phyloP scores from a whole-genome alignment of 2,329 filamentous ascomycete species.

The Xylaria sp. region DNA sequence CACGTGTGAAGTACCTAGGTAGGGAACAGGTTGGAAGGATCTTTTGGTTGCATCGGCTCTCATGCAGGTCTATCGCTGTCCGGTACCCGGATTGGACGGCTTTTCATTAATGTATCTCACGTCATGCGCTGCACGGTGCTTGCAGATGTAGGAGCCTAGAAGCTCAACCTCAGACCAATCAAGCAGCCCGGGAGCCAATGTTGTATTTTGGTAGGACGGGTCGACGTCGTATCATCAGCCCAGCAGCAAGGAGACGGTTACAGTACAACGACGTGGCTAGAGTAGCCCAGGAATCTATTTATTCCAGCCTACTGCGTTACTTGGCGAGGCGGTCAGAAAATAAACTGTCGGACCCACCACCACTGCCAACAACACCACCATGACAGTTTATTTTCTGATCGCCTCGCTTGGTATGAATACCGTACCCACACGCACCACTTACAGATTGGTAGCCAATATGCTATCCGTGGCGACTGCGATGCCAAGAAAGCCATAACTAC shows the following conservation, averaged over 20 bases:
- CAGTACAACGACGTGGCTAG: background rate
- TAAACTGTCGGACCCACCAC: no score
- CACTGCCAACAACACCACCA: no score
- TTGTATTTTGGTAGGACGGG: background rate
- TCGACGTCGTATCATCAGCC: background rate
- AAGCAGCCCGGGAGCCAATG: background rate
- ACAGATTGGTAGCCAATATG: no score
- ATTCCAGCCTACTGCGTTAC: no score
- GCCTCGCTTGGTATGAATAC: no score
- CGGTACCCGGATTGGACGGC: background rate
- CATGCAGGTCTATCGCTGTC: background rate
- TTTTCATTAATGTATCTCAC: background rate
- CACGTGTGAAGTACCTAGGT: background rate
- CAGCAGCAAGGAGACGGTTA: background rate
- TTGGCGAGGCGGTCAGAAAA: no score
- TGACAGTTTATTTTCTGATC: no score
- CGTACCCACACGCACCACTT: no score
- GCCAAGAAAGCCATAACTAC: no score
- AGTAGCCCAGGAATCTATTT: background rate
- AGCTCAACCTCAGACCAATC: background rate
- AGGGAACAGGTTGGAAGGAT: background rate
- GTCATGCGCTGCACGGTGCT: conserved; percentile 2
- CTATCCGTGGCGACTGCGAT: no score
- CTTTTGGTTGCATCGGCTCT: background rate
- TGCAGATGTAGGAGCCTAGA: background rate